Percentiles rank a stretch among this genome's conserved stretches.
Evolutionary conservation across 495 filamentous ascomycete species (phyloP).

Genomic region (Hypoxylon rickii): DNA sequence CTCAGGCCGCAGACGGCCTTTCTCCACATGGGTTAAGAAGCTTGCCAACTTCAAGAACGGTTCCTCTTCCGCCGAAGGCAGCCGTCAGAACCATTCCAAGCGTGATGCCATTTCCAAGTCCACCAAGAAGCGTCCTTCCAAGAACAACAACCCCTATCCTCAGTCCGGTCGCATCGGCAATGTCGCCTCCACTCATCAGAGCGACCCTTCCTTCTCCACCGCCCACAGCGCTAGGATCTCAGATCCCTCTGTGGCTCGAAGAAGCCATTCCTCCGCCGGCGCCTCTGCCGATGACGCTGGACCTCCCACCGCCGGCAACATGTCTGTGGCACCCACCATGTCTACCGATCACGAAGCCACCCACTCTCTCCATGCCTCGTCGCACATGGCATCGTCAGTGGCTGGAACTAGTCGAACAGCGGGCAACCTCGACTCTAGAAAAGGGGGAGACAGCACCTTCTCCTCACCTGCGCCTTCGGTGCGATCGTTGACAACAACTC

Average conservation of each 20-base stretch:
- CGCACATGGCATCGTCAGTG: conserved; percentile 68
- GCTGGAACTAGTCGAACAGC: conserved; percentile 67
- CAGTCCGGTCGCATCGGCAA: conserved; percentile 56
- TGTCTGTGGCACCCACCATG: conserved; percentile 71
- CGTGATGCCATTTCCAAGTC: conserved; percentile 48
- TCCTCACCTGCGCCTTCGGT: conserved; percentile 92
- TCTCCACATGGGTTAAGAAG: conserved; percentile 93
- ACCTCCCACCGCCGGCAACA: conserved; percentile 66
- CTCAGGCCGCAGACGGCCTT: conserved; percentile 73
- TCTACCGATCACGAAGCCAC: conserved; percentile 79
- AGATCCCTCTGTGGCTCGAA: conserved; percentile 46
- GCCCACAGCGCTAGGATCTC: conserved; percentile 44
- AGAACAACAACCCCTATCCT: conserved; percentile 85
- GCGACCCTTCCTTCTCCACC: conserved; percentile 62
- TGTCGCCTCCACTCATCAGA: conserved; percentile 52
- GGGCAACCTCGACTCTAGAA: conserved; percentile 65
- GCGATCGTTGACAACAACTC: conserved; percentile 88
- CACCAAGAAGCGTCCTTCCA: conserved; percentile 56
- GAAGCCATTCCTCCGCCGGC: conserved; percentile 57
- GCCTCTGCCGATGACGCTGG: conserved; percentile 62
- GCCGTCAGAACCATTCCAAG: conserved; percentile 40
- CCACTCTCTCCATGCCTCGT: conserved; percentile 74
- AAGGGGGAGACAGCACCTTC: conserved; percentile 85
- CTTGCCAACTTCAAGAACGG: conserved; percentile 80
- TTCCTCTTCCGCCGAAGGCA: conserved; percentile 44